Conservation (phyloP, 441 rosid species). For the Erodium moschatum region DNA sequence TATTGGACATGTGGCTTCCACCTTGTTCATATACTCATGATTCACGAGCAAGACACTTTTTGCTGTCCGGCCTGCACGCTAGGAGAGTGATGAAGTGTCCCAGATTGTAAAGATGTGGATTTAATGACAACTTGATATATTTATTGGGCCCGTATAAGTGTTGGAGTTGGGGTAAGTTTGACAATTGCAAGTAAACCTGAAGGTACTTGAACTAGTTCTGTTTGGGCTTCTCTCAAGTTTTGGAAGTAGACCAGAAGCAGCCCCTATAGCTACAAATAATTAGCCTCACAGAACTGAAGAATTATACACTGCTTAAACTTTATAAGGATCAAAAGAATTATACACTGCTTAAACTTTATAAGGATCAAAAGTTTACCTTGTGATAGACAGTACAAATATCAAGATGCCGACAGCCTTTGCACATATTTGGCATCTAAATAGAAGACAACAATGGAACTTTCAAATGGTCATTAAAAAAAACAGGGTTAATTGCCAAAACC, state of each 20-base stretch:
- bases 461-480: too few species aligned
- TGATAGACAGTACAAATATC: constrained; percentile 84
- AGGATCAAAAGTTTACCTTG: constrained; percentile 50
- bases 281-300: constrained; percentile 6
- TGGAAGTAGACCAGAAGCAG: constrained; percentile 7
- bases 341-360: not conserved
- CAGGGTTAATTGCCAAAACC: too few species aligned
- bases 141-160: too few species aligned
- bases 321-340: constrained; percentile 18
- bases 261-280: constrained; percentile 7
- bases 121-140: too few species aligned
- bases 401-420: constrained; percentile 89
- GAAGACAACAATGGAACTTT: constrained; percentile 14
- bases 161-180: too few species aligned
- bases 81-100: too few species aligned
- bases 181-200: not conserved
- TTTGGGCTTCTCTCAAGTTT: not conserved
- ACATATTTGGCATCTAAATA: constrained; percentile 66
- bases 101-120: too few species aligned
- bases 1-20: too few species aligned
- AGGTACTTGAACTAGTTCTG: not conserved
- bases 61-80: too few species aligned
- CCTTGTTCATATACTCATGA: too few species aligned
- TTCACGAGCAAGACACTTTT: too few species aligned
- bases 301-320: not conserved